Evolutionary conservation across 768 basidiomycete genomes (phyloP).

Genomic region (Floccularia luteovirens): DNA sequence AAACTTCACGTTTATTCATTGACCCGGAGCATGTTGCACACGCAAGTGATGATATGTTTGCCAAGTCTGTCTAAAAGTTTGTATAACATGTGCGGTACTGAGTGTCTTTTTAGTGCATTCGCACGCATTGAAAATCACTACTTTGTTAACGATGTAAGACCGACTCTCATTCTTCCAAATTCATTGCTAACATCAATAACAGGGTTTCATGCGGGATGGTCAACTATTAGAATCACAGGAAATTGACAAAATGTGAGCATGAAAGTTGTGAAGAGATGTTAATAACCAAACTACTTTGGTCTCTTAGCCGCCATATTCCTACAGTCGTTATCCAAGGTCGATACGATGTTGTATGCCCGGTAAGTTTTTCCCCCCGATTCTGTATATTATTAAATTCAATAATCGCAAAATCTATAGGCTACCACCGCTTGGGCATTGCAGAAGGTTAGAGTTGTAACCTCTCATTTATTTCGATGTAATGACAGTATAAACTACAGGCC

Average conservation of each 20-base stretch:
- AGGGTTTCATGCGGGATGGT: conserved; percentile 87
- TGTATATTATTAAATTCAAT: neutral
- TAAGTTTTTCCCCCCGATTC: conserved; percentile 20
- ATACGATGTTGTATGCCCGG: conserved; percentile 87
- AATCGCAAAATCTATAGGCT: conserved; percentile 30
- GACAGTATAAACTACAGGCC: too few species aligned
- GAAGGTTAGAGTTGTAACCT: conserved; percentile 29
- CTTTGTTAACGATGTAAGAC: conserved; percentile 68
- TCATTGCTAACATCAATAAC: neutral
- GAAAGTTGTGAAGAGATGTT: neutral
- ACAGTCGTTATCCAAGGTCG: conserved; percentile 77
- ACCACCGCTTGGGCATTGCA: conserved; percentile 79
- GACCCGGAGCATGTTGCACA: conserved; percentile 61
- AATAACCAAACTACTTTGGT: neutral
- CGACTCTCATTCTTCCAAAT: conserved; percentile 1
- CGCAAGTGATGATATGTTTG: conserved; percentile 68
- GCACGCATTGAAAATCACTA: conserved; percentile 89
- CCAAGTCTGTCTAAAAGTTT: conserved; percentile 38
- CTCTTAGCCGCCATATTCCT: conserved; percentile 78
- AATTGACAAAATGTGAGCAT: conserved; percentile 78
- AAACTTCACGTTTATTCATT: conserved; percentile 66
- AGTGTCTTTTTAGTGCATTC: conserved; percentile 52
- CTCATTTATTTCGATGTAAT: neutral
- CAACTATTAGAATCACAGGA: conserved; percentile 78
- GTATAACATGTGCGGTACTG: neutral